Evolutionary conservation across 768 basidiomycete species (phyloP), one percentile per base, ranked within the genome.

Genomic region (Naganishia friedmannii): DNA sequence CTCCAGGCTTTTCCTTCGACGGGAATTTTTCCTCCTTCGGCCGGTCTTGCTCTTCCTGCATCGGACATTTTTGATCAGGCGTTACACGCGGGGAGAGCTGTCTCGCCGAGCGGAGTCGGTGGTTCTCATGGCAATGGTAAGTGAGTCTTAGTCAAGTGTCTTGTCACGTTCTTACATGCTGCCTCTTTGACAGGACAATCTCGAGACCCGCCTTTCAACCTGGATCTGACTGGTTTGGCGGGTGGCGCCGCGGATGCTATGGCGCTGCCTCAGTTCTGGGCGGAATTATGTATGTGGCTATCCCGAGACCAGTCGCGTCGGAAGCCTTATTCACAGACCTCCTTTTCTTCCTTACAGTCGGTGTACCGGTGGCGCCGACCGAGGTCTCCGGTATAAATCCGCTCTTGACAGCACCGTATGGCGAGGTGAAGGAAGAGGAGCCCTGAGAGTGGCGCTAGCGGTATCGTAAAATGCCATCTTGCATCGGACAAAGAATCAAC

Each of bases 261-360:
- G 67, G 57, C 53, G 7, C 34, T 72, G 53, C 71, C 71, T 26
- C 67, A 72, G 60, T 72, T 72, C 42, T 72, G 71, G 71, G 67
- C 71, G 6, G 71, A 72, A 42, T 37, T 72, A 7, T 67, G 68
- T 67, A 56, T 51, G 34, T 51, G 37, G 21, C 31, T 39, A 45
- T 46, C 19, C 21, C 12, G 2, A 13, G 2, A 3, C 10, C 17
- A 63, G 6, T 23, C 13, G 13, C 60, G 3, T 28, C 13, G 42
- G 1, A 45, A 51, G 39, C 7, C 26, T 28, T 12, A 26, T 28
- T 63, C n/a, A 63, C 28, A 23, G 42, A 2, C 7, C 15, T 8
- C 42, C 42, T 42, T 42, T 37, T n/a, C 17, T 60, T n/a, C n/a
- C n/a, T 39, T 63, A 23, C 26, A 63, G 60, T 63, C 28, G 60